Evolutionary conservation across 139 green algal genomes (phyloP), one percentile per base, ranked within the genome.

Genomic region (Gonium pectorale): DNA sequence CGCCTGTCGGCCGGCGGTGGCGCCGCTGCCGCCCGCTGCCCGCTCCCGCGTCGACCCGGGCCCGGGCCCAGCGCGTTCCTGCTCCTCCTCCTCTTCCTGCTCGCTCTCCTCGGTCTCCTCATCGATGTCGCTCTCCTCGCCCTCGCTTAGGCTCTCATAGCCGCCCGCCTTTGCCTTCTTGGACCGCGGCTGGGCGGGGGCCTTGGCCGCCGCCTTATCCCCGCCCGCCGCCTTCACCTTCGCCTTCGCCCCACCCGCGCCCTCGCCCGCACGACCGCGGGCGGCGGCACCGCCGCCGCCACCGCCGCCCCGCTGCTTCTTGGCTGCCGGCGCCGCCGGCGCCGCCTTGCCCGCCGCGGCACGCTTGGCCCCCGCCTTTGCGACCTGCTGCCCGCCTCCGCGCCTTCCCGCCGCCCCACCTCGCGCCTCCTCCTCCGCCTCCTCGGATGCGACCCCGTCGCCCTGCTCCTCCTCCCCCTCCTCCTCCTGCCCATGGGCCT

Each of bases 131-230:
- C 41, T 62, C 24, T 49, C 37, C 29, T 82, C 75, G 0, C 59
- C 60, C 31, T 82, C 75, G n/a, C 75, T 82, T 4, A 82, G 59
- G 41, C 75, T 82, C 56, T 82, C 75, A 41, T 82, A 82, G 1
- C 75, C 75, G 2, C 59, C 68, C 8, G 21, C 21, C 7, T 26
- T 13, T 21, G 11, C 2, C 43, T 62, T 77, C 24, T 38, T 3
- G 9, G 24, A 2, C 0, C 22, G 31, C 31, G 9, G 46, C 6
- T 11, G 4, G 33, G 63, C 64, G 44, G 8, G 24, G 29, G 31
- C 70, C 19, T n/a, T 19, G 0, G 44, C 38, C 40, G 19, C 5
- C 4, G 43, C 35, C 40, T 21, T n/a, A n/a, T n/a, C 9, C 68
- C 41, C 21, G 21, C 26, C 8, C 49, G 46, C 31, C 2, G n/a